phyloP scores from a whole-genome alignment of 2,329 filamentous ascomycete species.

The Fusarium buharicum region DNA sequence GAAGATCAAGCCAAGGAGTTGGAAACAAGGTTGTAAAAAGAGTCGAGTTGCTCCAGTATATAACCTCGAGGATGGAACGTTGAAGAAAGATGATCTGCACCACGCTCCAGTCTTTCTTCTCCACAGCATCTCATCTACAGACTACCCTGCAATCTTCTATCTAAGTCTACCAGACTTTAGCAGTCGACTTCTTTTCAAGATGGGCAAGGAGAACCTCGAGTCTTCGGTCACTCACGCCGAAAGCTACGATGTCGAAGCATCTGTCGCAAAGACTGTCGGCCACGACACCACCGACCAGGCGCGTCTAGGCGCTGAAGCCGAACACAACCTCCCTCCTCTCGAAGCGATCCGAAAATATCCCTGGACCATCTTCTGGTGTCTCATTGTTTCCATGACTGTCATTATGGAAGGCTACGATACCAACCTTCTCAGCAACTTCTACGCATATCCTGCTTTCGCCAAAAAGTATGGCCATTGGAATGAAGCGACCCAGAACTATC shows the following conservation, averaged over 20 bases:
- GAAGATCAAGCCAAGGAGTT: constrained; percentile 10
- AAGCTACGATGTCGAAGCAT: constrained; percentile 17
- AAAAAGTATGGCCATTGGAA: constrained; percentile 48
- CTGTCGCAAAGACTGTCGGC: not conserved
- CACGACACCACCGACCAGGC: constrained; percentile 26
- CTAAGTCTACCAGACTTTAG: not conserved
- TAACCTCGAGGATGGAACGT: constrained; percentile 18
- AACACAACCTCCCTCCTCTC: constrained; percentile 44
- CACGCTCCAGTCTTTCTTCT: not conserved
- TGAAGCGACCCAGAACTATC: constrained; percentile 41
- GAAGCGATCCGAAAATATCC: constrained; percentile 48
- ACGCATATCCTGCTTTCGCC: constrained; percentile 47
- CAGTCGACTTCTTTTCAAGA: not conserved
- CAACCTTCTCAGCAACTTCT: constrained; percentile 52
- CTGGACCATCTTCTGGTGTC: constrained; percentile 53
- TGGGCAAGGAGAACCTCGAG: constrained; percentile 17
- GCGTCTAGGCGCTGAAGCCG: constrained; percentile 29
- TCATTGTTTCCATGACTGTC: constrained; percentile 51
- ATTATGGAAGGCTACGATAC: constrained; percentile 58
- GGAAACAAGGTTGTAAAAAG: constrained; percentile 1
- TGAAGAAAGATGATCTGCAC: not conserved
- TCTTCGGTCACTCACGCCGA: constrained; percentile 23
- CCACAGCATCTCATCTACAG: not conserved
- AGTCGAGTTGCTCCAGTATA: constrained; percentile 19
- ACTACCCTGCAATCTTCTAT: too few species aligned